These are phyloP conservation scores for Bisporella sp. DNA, from an alignment of 2,329 filamentous ascomycete species.

Conservation along the genomic window DNA sequence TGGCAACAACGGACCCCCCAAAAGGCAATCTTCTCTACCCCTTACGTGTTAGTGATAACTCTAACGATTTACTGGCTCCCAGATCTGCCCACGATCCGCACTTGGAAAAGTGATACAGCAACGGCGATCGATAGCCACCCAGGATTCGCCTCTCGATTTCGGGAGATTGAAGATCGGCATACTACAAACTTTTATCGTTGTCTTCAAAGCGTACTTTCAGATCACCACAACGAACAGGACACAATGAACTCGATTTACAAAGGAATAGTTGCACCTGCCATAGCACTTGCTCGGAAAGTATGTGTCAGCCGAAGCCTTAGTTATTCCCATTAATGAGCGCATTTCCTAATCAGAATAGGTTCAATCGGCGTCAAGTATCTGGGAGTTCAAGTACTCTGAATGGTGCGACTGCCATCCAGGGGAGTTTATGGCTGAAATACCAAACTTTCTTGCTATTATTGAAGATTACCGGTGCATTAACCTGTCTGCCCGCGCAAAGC, in stretches of 20 bases:
- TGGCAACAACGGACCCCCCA: neutral
- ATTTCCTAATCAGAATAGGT: neutral
- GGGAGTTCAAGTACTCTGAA: constrained; percentile 4
- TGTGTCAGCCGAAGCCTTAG: neutral
- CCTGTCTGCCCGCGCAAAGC: constrained; percentile 1
- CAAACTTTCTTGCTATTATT: constrained; percentile 1
- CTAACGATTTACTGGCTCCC: neutral
- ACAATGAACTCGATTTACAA: neutral
- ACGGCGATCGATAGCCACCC: constrained; percentile 2
- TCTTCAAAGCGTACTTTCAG: neutral
- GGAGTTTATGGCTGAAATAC: neutral
- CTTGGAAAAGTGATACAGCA: constrained; percentile 3
- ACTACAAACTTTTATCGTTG: constrained; percentile 1
- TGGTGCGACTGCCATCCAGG: constrained; percentile 1
- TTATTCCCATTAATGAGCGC: neutral
- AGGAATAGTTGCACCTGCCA: constrained; percentile 1
- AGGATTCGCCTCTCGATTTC: neutral
- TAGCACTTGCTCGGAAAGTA: constrained; percentile 5
- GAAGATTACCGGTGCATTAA: constrained; percentile 3
- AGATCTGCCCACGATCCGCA: constrained; percentile 1
- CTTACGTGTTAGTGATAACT: neutral
- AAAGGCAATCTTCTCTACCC: neutral
- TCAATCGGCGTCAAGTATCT: constrained; percentile 6
- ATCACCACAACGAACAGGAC: neutral
- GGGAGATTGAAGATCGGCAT: neutral